phyloP scores from a whole-genome alignment of 257 asterid species.

The Lantana camara region DNA sequence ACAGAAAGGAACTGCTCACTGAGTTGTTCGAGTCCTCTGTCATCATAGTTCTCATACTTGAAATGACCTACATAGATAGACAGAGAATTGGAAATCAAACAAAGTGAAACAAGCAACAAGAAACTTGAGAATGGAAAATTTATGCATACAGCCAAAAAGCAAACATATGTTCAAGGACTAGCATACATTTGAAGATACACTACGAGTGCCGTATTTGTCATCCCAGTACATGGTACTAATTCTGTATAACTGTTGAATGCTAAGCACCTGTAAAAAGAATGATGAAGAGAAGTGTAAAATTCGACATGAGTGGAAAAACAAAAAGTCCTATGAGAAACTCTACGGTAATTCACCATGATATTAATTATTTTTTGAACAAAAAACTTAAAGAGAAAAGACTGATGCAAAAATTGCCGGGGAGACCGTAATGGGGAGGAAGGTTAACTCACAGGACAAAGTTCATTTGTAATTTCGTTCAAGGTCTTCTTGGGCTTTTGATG shows the following conservation, averaged over 20 bases:
- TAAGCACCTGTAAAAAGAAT: conserved; percentile 65
- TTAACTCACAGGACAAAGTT: conserved; percentile 65
- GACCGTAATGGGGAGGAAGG: conserved; percentile 16
- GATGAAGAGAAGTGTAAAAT: conserved; percentile 13
- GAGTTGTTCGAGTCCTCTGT: conserved; percentile 80
- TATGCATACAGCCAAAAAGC: conserved; percentile 6
- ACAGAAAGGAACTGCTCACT: conserved; percentile 80
- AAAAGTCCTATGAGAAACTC: too few species aligned
- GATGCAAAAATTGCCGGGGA: not conserved
- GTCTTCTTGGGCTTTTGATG: conserved; percentile 99
- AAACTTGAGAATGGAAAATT: conserved; percentile 1
- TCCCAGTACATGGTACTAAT: conserved; percentile 99
- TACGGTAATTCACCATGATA: too few species aligned
- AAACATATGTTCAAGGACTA: conserved; percentile 19
- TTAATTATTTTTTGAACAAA: too few species aligned
- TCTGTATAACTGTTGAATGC: conserved; percentile 94
- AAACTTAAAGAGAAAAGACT: not conserved
- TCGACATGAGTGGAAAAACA: not conserved
- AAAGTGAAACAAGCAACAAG: conserved; percentile 10
- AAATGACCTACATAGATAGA: conserved; percentile 57
- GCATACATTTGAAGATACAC: conserved; percentile 93
- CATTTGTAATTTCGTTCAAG: conserved; percentile 80
- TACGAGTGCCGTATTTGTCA: conserved; percentile 97
- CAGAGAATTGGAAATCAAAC: conserved; percentile 19
- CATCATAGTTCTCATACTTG: conserved; percentile 79